Evolutionary conservation across 257 asterid genomes (phyloP).

Genomic region (Echium plantagineum): DNA sequence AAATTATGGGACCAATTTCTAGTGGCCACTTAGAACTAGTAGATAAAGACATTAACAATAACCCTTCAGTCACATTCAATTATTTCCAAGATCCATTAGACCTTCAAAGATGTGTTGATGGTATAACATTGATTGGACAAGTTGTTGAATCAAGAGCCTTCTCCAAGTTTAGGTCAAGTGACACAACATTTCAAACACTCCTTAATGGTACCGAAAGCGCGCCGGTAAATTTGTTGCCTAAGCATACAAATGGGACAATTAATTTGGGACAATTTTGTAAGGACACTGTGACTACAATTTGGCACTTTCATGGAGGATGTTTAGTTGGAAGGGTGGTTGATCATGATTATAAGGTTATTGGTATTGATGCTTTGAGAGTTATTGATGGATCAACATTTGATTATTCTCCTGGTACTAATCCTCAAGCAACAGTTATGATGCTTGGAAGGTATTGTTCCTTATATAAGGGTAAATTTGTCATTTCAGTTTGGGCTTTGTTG

Average conservation of each 20-base stretch:
- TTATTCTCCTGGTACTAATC: neutral
- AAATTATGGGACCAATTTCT: conserved; percentile 62
- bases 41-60: conserved; percentile 41
- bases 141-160: conserved; percentile 59
- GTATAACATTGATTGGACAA: conserved; percentile 45
- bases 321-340: neutral
- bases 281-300: conserved; percentile 86
- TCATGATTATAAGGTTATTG: neutral
- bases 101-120: conserved; percentile 50
- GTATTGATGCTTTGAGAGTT: neutral
- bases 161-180: conserved; percentile 31
- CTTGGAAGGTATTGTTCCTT: neutral
- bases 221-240: conserved; percentile 55
- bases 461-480: neutral
- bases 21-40: conserved; percentile 46
- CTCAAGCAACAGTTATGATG: neutral
- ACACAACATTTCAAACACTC: conserved; percentile 30
- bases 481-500: neutral
- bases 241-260: conserved; percentile 39
- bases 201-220: conserved; percentile 64
- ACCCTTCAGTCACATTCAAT: conserved; percentile 71
- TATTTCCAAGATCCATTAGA: conserved; percentile 58
- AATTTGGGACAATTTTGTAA: conserved; percentile 73
- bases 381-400: neutral
- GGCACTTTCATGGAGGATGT: conserved; percentile 80